Evolutionary conservation across 345 rosid genomes (phyloP).

Genomic region (Populus euphratica): DNA sequence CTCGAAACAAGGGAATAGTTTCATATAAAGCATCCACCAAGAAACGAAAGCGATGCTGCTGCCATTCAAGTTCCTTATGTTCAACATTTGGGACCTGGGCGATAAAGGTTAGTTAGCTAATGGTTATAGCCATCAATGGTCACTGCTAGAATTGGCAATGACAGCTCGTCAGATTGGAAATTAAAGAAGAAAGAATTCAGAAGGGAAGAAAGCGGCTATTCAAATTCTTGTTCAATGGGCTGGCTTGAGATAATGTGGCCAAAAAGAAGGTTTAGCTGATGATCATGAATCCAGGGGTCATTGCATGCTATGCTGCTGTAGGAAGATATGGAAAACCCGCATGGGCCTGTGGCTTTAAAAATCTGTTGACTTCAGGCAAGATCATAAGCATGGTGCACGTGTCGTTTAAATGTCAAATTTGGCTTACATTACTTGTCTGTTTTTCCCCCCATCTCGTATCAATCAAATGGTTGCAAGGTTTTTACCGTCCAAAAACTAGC

Average conservation of each 20-base stretch:
- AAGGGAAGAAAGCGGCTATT: neutral
- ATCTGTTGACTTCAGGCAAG: conserved; percentile 9
- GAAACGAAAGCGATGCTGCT: neutral
- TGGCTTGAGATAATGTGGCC: neutral
- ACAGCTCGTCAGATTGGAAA: neutral
- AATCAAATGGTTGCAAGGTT: neutral
- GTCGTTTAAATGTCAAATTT: conserved; percentile 7
- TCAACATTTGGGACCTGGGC: neutral
- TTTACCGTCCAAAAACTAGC: neutral
- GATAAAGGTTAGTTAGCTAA: neutral
- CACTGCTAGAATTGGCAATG: neutral
- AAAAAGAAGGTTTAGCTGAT: neutral
- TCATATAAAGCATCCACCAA: neutral
- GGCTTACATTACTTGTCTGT: neutral
- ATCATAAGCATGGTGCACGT: conserved; percentile 22
- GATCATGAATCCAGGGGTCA: neutral
- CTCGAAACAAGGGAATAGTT: neutral
- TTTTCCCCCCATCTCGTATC: neutral
- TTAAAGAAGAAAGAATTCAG: conserved; percentile 1
- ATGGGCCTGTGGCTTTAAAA: conserved; percentile 6
- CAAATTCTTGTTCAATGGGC: neutral
- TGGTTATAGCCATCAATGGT: neutral
- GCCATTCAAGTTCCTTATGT: neutral
- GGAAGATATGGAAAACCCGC: neutral
- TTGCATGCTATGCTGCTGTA: neutral